phyloP scores from a whole-genome alignment of 805 yeast genomes.

The Cyberlindnera xishuangbannaensis region DNA sequence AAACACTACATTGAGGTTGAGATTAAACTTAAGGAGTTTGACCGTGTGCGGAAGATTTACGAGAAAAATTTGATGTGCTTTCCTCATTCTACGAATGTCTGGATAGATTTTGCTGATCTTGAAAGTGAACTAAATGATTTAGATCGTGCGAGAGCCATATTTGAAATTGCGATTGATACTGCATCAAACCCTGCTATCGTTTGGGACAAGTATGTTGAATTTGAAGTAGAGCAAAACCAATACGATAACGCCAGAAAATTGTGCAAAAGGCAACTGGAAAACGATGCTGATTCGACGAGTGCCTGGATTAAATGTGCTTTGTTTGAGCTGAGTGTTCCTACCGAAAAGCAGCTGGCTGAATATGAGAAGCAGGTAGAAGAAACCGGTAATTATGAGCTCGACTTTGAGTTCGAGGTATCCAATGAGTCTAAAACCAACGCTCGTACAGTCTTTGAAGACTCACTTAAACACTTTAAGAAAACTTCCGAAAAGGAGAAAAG shows the following conservation, averaged over 20 bases:
- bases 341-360: slow-evolving; percentile 41
- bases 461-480: slow-evolving; percentile 38
- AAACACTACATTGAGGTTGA: slow-evolving; percentile 66
- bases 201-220: slow-evolving; percentile 44
- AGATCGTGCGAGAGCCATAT: slow-evolving; percentile 62
- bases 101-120: slow-evolving; percentile 63
- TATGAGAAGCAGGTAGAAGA: slow-evolving; percentile 23
- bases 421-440: slow-evolving; percentile 46
- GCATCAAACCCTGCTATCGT: slow-evolving; percentile 20
- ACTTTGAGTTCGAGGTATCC: slow-evolving; percentile 44
- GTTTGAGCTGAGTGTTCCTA: slow-evolving; percentile 65
- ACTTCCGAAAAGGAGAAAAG: slow-evolving; percentile 37
- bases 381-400: slow-evolving; percentile 36
- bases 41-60: slow-evolving; percentile 67
- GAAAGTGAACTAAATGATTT: slow-evolving; percentile 65
- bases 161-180: slow-evolving; percentile 40
- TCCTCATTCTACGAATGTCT: slow-evolving; percentile 36
- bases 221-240: slow-evolving; percentile 53
- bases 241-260: slow-evolving; percentile 50
- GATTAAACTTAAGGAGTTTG: slow-evolving; percentile 65
- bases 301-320: slow-evolving; percentile 64
- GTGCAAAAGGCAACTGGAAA: slow-evolving; percentile 35
- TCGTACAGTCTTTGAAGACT: slow-evolving; percentile 52
- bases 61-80: slow-evolving; percentile 55
- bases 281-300: slow-evolving; percentile 29